Evolutionary conservation across 1,284 basidiomycete species (phyloP).

Genomic region (Ceratobasidium sp.): DNA sequence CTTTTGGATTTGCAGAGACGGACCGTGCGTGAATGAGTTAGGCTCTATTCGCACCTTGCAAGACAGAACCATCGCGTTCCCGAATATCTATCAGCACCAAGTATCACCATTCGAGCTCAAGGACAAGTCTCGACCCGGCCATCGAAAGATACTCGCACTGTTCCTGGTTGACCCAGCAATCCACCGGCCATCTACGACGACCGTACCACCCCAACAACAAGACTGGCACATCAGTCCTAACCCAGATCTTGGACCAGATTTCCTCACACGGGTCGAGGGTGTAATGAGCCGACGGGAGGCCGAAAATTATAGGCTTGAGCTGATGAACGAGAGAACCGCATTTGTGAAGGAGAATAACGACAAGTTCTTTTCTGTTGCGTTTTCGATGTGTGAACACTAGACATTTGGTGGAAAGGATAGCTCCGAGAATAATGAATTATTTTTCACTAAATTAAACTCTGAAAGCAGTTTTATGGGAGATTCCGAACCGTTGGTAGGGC

Average conservation of each 20-base stretch:
- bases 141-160: conserved; percentile 58
- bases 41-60: conserved; percentile 52
- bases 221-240: conserved; percentile 56
- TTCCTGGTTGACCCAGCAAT: conserved; percentile 64
- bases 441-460: too few relatives aligned
- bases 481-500: too few relatives aligned
- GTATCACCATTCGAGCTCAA: conserved; percentile 56
- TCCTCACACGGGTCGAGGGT: conserved; percentile 52
- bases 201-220: conserved; percentile 63
- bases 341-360: conserved; percentile 35
- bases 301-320: conserved; percentile 50
- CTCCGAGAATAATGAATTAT: too few relatives aligned
- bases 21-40: conserved; percentile 48
- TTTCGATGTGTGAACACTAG: conserved; percentile 47
- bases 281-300: conserved; percentile 55
- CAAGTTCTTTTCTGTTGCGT: conserved; percentile 32
- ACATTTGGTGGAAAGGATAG: too few relatives aligned
- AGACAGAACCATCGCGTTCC: conserved; percentile 64
- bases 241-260: conserved; percentile 45
- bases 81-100: conserved; percentile 67
- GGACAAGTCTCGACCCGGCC: conserved; percentile 56
- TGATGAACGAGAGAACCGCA: conserved; percentile 53
- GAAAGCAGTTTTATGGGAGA: too few relatives aligned
- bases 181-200: conserved; percentile 59
- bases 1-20: not conserved